phyloP scores from a whole-genome alignment of 495 filamentous ascomycete genomes.

The Penicillium simplicissimum region DNA sequence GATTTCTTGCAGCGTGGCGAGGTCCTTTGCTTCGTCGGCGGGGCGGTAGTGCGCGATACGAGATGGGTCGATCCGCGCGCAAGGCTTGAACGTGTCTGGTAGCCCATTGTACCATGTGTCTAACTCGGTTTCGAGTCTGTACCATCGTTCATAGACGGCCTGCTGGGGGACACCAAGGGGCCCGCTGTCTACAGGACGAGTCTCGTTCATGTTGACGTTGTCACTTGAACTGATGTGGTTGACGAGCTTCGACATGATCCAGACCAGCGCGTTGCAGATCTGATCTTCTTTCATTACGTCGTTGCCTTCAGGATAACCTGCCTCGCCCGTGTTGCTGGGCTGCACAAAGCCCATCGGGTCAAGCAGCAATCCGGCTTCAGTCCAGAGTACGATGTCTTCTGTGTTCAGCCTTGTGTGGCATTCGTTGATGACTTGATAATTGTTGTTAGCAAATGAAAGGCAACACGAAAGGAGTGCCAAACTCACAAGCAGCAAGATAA shows the following conservation, averaged over 20 bases:
- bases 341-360: conserved; percentile 55
- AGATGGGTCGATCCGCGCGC: conserved; percentile 42
- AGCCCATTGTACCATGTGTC: conserved; percentile 59
- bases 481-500: conserved; percentile 63
- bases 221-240: conserved; percentile 60
- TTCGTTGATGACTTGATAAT: conserved; percentile 56
- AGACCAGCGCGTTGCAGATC: conserved; percentile 62
- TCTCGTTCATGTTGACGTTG: conserved; percentile 40
- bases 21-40: conserved; percentile 31
- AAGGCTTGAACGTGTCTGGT: conserved; percentile 57
- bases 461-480: not conserved
- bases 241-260: conserved; percentile 63
- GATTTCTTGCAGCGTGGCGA: conserved; percentile 53
- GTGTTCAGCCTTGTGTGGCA: conserved; percentile 61
- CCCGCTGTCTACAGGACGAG: conserved; percentile 34
- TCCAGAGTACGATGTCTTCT: conserved; percentile 61
- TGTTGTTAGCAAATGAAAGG: conserved; percentile 5
- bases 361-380: conserved; percentile 59
- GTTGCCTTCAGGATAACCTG: conserved; percentile 49
- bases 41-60: conserved; percentile 20
- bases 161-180: conserved; percentile 54
- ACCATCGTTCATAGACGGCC: conserved; percentile 57
- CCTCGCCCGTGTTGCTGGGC: conserved; percentile 50
- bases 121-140: conserved; percentile 55
- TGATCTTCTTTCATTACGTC: conserved; percentile 60